Evolutionary conservation across 257 asterid genomes (phyloP), one percentile per base, ranked within the genome.

Genomic region (Solanum tacnaense): DNA sequence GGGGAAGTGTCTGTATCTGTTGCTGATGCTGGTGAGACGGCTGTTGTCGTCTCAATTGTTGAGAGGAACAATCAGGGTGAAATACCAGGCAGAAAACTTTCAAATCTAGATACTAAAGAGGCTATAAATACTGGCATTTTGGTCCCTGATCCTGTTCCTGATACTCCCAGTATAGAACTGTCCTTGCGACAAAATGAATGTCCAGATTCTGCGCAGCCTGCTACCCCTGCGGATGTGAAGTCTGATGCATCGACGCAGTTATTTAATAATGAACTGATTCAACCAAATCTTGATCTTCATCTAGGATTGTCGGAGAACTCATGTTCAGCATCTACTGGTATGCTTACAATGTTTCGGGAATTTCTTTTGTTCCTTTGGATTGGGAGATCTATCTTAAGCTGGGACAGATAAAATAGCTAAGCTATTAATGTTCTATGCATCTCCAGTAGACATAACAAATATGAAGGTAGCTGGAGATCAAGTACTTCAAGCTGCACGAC

Each of bases 21-120:
- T 90, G 98, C 98, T 88, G 99, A 92, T 92, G 98, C 89, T 88
- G 97, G 98, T 85, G 98, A 96, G 94, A 94, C 99, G 13, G 98
- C 97, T 90, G 90, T 95, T 32, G 95, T 93, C 84, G 88, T 94
- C 90, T 96, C 98, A 81, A 85, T 93, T 88, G 89, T 93, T 91
- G 95, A 93, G 49, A 93, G 90, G 88, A 88, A 93, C 84, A 91
- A 89, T 87, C 90, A 89, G 90, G 90, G 71, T 90, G 90, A 86
- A 90, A 93, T 92, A 88, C 87, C 92, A 44, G 88, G 87, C 32
- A 92, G 88, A 82, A n/a, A 86, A 25, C 71, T 46, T 36, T 88
- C 91, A 46, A 81, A 86, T 85, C 65, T 89, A 89, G 87, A 89
- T 25, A 84, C 84, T 84, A 68, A 87, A 60, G 84, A 89, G 85